Percentiles rank a stretch among this genome's conserved stretches.
Conservation (phyloP, 2,329 filamentous ascomycete genomes). For the Trichoderma sp. region DNA sequence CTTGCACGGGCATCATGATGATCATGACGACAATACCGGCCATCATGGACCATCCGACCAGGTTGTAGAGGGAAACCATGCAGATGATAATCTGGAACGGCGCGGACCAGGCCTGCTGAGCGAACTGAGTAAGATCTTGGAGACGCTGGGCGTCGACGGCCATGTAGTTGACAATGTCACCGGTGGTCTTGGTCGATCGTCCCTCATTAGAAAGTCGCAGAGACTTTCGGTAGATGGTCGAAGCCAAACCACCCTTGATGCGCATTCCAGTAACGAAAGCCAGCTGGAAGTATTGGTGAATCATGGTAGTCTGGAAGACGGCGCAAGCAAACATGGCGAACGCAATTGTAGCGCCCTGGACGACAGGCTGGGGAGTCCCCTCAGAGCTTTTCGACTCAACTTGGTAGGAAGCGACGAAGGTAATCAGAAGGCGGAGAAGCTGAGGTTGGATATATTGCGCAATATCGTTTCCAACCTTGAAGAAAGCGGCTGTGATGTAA, state of each 20-base stretch:
- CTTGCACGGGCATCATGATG: constrained; percentile 95
- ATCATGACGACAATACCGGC: constrained; percentile 94
- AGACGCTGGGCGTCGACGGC: constrained; percentile 95
- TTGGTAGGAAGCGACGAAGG: constrained; percentile 77
- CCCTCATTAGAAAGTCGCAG: constrained; percentile 91
- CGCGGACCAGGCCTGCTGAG: constrained; percentile 92
- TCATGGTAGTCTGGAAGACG: constrained; percentile 78
- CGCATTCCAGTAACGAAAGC: constrained; percentile 96
- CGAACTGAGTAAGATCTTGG: constrained; percentile 92
- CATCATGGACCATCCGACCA: constrained; percentile 95
- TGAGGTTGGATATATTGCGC: constrained; percentile 90
- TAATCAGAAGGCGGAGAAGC: constrained; percentile 77
- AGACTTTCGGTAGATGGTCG: constrained; percentile 90
- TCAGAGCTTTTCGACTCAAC: constrained; percentile 32
- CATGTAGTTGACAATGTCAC: constrained; percentile 99
- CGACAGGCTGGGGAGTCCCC: constrained; percentile 67
- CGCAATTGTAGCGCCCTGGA: constrained; percentile 83
- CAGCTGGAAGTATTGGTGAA: constrained; percentile 97
- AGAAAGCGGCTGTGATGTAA: constrained; percentile 76
- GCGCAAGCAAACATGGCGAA: constrained; percentile 90
- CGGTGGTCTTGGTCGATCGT: constrained; percentile 81
- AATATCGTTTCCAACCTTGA: constrained; percentile 85
- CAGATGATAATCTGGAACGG: constrained; percentile 95
- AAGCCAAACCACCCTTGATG: constrained; percentile 85
- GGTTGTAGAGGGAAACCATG: constrained; percentile 91